phyloP scores from a whole-genome alignment of 208 protist genomes.

The Vickermania ingenoplastis region DNA sequence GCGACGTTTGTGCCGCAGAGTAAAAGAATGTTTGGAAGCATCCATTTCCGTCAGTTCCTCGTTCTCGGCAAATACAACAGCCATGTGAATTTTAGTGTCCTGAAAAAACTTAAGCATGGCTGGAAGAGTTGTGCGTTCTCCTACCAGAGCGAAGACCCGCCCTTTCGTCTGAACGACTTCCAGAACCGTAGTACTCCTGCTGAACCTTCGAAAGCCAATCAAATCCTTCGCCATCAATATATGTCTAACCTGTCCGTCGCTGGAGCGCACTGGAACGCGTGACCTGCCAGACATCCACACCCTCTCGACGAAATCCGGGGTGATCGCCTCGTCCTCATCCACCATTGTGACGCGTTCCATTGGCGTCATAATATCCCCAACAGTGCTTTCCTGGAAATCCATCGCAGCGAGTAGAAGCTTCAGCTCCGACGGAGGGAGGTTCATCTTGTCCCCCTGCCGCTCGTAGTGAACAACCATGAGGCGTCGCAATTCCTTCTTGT shows the following conservation, averaged over 20 bases:
- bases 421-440: conserved; percentile 67
- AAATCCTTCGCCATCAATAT: conserved; percentile 80
- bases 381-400: conserved; percentile 81
- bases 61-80: conserved; percentile 55
- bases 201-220: conserved; percentile 11
- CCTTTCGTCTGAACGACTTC: conserved; percentile 63
- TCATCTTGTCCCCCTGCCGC: conserved; percentile 23
- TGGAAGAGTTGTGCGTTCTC: conserved; percentile 41
- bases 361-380: conserved; percentile 79
- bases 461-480: conserved; percentile 85
- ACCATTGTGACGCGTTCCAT: conserved; percentile 47
- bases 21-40: not conserved
- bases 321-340: conserved; percentile 52
- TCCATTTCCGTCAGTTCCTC: conserved; percentile 1
- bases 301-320: conserved; percentile 54
- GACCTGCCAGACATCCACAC: conserved; percentile 78
- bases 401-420: conserved; percentile 77
- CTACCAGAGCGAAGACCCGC: conserved; percentile 51
- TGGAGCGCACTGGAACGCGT: conserved; percentile 58
- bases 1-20: not conserved
- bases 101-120: conserved; percentile 78
- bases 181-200: conserved; percentile 35
- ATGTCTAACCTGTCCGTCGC: conserved; percentile 30
- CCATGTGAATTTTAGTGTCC: conserved; percentile 75
- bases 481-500: conserved; percentile 76